Evolutionary conservation across 139 green algal genomes (phyloP), one percentile per base, ranked within the genome.

Genomic region (Zygnema cylindricum): DNA sequence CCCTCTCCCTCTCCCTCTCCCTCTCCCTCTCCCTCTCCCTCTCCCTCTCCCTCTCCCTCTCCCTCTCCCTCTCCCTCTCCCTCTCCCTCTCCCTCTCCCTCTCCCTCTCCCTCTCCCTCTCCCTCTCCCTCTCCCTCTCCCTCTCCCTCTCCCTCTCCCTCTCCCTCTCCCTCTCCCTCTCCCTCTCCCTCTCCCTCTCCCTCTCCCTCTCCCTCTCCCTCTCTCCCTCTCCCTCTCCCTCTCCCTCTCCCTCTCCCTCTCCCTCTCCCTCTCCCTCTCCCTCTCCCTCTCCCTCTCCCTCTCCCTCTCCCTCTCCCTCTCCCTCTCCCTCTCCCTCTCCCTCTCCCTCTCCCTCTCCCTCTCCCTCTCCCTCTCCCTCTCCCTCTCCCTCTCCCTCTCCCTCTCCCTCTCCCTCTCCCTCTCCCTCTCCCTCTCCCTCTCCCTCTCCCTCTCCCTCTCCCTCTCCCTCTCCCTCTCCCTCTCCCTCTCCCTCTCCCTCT

Each of bases 221-320:
- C 30, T 73, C 57, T 73, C 25, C 30, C 57, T 73, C 25, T 30
- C 30, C 71, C 38, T 69, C 71, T 38, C 41, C 71, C 71, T 36
- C 41, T 38, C 41, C 71, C 38, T 36, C 71, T 38, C 41, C 38
- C 71, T 78, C 38, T 78, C 71, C 38, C 71, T 11, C 40, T 38
- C 71, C 71, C 71, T 38, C 71, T 36, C 1, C 71, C 71, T 23
- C 71, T 36, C 41, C 71, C 71, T 36, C 71, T 78, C 41, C 41
- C 71, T 38, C 38, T 38, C 38, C 71, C 71, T 78, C 71, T 36
- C 41, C 71, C 71, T 78, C 71, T 78, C 21, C 38, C 71, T 36
- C 71, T 38, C 71, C 41, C 71, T 36, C 71, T 36, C 1, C 71
- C 71, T 78, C 71, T 38, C 71, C 38, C 71, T 69, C 38, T 38